These are phyloP conservation scores for Emericellopsis cladophorae DNA, from an alignment of 2,329 filamentous ascomycete species.

Conservation along the genomic window DNA sequence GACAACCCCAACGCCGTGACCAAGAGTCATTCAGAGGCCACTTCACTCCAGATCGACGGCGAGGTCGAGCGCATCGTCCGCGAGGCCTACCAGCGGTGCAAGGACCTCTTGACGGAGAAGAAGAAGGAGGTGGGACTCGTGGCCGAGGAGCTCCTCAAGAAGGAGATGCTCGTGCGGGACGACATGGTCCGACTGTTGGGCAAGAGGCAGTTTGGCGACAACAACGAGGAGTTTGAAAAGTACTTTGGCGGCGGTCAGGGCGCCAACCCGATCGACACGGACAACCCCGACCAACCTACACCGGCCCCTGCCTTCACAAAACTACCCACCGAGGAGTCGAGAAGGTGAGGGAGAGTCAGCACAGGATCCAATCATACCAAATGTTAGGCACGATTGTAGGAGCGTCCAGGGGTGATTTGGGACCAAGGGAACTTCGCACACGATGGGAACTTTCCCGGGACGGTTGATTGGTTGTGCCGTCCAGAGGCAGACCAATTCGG, in stretches of 20 bases:
- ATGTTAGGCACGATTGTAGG: too few relatives aligned
- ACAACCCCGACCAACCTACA: slow-evolving; percentile 21
- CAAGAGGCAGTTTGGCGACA: slow-evolving; percentile 69
- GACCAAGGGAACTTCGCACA: too few relatives aligned
- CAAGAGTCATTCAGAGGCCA: slow-evolving; percentile 94
- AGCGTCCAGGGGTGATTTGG: too few relatives aligned
- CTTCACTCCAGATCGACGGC: slow-evolving; percentile 78
- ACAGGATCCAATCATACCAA: too few relatives aligned
- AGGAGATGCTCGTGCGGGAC: slow-evolving; percentile 84
- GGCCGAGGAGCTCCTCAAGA: slow-evolving; percentile 81
- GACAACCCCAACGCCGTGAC: slow-evolving; percentile 70
- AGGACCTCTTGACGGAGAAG: slow-evolving; percentile 69
- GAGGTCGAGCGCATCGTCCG: slow-evolving; percentile 90
- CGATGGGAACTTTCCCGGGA: too few relatives aligned
- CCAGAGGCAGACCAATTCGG: too few relatives aligned
- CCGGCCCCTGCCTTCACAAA: slow-evolving; percentile 25
- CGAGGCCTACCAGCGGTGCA: slow-evolving; percentile 85
- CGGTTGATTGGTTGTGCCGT: too few relatives aligned
- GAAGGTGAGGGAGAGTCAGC: slow-evolving; percentile 1
- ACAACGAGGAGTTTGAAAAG: slow-evolving; percentile 79
- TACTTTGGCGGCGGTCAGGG: slow-evolving; percentile 64
- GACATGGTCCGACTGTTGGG: slow-evolving; percentile 87
- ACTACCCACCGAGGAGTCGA: slow-evolving; percentile 4
- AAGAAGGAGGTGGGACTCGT: slow-evolving; percentile 80
- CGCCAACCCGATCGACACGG: slow-evolving; percentile 28